Base-by-base conservation (phyloP, 768 basidiomycete species). In the Mycena belliarum region DNA sequence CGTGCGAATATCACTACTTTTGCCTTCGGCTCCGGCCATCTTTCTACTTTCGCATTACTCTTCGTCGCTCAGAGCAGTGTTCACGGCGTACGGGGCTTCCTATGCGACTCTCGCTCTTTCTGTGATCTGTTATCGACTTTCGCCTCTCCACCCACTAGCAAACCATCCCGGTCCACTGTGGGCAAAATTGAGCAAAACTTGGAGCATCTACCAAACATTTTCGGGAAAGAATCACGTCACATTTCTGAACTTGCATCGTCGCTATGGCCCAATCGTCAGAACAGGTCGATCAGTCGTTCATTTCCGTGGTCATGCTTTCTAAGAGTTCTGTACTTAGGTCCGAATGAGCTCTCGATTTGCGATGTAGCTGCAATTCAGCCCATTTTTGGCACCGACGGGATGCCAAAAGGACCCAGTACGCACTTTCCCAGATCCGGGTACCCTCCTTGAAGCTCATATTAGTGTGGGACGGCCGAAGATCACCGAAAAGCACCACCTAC, bases 271-370 rank as follows among this genome's bases (percentile, higher is more conserved):
- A 3, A 26, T 54, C 14, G 44, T 46, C 4, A 37, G 52, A 38
- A 54, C 44, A 54, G 52, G 52, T 54, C 15, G 25, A 21, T n/a
- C 20, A 7, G 16, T 38, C 10, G 16, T 16, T 26, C 24, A 6
- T 52, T 33, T 29, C 12, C 12, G n/a, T 32, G 15, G 16, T 11
- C 4, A 25, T 21, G 3, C n/a, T 18, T 10, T 18, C 29, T 44
- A 12, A 26, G 16, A 16, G 24, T 20, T 54, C 11, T 6, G 11
- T n/a, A n/a, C 26, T 38, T 23, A 54, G 52, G 52, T 23, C 44
- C 52, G 15, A 54, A 54, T 23, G 52, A 54, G 12, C n/a, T 54
- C 20, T 54, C 52, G 2, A 54, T 54, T 20, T 54, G 52, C 21
- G 44, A 54, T 21, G 35, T 23, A 15, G 12, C 42, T 24, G 52